Evolutionary conservation across 1,284 basidiomycete genomes (phyloP).

Genomic region (Cryptococcus depauperatus): DNA sequence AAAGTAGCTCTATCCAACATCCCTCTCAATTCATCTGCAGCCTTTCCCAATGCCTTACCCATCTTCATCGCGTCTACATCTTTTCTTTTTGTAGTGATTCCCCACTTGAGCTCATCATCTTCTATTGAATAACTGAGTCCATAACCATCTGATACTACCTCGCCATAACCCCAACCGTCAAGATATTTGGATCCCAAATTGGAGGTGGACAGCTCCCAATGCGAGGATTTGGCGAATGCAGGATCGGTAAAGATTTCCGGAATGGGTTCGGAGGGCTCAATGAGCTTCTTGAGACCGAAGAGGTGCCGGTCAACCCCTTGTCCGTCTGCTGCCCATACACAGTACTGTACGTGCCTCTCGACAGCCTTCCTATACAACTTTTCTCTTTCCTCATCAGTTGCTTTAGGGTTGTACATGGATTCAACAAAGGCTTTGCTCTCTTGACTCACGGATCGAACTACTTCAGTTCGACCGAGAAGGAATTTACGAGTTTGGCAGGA

Average conservation of each 20-base stretch:
- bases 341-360: constrained; percentile 76
- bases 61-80: constrained; percentile 58
- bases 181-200: constrained; percentile 76
- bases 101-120: constrained; percentile 81
- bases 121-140: constrained; percentile 90
- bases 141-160: constrained; percentile 89
- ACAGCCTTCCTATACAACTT: constrained; percentile 70
- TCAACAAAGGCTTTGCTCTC: constrained; percentile 81
- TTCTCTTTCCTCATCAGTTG: constrained; percentile 56
- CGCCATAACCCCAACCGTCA: constrained; percentile 95
- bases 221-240: constrained; percentile 61
- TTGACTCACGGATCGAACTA: constrained; percentile 74
- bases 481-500: constrained; percentile 90
- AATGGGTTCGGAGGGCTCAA: constrained; percentile 65
- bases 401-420: constrained; percentile 65
- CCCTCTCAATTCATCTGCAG: constrained; percentile 63
- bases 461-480: constrained; percentile 85
- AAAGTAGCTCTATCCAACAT: constrained; percentile 64
- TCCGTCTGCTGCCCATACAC: constrained; percentile 82
- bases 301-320: constrained; percentile 94
- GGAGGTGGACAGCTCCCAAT: constrained; percentile 90
- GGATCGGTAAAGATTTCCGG: constrained; percentile 74
- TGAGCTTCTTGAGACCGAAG: constrained; percentile 80
- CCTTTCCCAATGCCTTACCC: constrained; percentile 65
- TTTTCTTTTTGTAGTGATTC: constrained; percentile 62